Conservation (phyloP, 2,329 filamentous ascomycete genomes). For the Sodiomyces alkalinus region DNA sequence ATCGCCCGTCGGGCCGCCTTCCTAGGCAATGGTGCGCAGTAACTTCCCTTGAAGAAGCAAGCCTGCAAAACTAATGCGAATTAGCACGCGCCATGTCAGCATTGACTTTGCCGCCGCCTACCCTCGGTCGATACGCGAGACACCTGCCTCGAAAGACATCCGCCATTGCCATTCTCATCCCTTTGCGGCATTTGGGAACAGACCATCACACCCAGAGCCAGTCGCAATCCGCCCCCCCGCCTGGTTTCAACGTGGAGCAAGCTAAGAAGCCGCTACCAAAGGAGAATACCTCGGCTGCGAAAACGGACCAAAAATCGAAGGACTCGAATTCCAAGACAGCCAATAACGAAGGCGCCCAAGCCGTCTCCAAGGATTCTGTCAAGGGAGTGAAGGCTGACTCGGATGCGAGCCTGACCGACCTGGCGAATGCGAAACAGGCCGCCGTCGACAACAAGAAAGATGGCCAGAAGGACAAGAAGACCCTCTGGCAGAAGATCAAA, state of each 20-base stretch:
- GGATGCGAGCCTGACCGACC: conserved; percentile 37
- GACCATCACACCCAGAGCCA: conserved; percentile 39
- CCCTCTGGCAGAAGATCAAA: conserved; percentile 83
- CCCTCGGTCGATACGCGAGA: conserved; percentile 30
- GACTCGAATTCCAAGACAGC: conserved; percentile 11
- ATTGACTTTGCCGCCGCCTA: conserved; percentile 28
- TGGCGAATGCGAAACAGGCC: conserved; percentile 49
- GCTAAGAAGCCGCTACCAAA: conserved; percentile 70
- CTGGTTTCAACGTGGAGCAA: conserved; percentile 79
- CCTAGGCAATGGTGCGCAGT: conserved; percentile 28
- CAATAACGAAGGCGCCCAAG: conserved; percentile 12
- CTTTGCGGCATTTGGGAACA: conserved; percentile 40
- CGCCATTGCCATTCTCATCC: conserved; percentile 41
- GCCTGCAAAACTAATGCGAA: conserved; percentile 1
- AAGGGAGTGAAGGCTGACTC: conserved; percentile 22
- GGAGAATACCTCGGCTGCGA: conserved; percentile 24
- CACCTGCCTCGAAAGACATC: conserved; percentile 29
- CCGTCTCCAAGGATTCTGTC: conserved; percentile 17
- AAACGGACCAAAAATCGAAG: conserved; percentile 19
- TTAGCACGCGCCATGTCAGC: conserved; percentile 31
- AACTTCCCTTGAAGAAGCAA: not conserved
- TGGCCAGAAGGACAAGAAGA: conserved; percentile 57
- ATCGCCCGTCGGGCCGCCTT: conserved; percentile 40
- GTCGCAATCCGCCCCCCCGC: conserved; percentile 52
- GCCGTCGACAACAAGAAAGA: conserved; percentile 46